phyloP scores from a whole-genome alignment of 208 protist genomes.

The Leishmania amazonensis region DNA sequence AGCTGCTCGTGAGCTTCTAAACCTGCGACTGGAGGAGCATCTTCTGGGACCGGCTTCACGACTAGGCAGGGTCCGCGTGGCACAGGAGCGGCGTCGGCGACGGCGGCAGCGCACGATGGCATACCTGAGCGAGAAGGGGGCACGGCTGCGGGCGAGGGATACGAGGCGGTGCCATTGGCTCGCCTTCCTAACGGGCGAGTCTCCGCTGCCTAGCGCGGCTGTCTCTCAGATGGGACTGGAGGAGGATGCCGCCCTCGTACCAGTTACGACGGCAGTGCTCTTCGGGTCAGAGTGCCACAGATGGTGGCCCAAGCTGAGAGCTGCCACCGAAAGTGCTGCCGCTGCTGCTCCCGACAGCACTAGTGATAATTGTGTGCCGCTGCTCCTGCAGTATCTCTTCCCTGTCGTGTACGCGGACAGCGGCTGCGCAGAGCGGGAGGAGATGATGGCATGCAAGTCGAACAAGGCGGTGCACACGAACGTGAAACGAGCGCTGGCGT shows the following conservation, averaged over 20 bases:
- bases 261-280: slow-evolving; percentile 46
- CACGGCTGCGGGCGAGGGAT: slow-evolving; percentile 31
- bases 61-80: slow-evolving; percentile 37
- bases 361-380: slow-evolving; percentile 18
- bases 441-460: slow-evolving; percentile 36
- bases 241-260: neutral
- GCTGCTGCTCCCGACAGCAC: neutral
- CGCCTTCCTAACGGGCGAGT: slow-evolving; percentile 42
- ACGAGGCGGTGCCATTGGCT: slow-evolving; percentile 46
- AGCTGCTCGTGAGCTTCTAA: slow-evolving; percentile 74
- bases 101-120: slow-evolving; percentile 25
- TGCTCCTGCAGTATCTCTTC: slow-evolving; percentile 44
- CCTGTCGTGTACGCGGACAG: slow-evolving; percentile 22
- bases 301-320: slow-evolving; percentile 67
- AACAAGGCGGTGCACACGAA: slow-evolving; percentile 34
- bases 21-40: slow-evolving; percentile 75
- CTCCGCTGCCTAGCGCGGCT: slow-evolving; percentile 20
- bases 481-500: slow-evolving; percentile 54
- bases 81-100: slow-evolving; percentile 28
- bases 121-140: slow-evolving; percentile 41
- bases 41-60: slow-evolving; percentile 54
- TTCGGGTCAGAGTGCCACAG: slow-evolving; percentile 74
- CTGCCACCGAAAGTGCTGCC: slow-evolving; percentile 29
- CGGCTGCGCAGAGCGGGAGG: slow-evolving; percentile 9
- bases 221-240: slow-evolving; percentile 13